A percentile compares a stretch with the other conserved stretches of the same genome.
phyloP scores from a whole-genome alignment of 495 filamentous ascomycete genomes.

The Penicillium atrosanguineum region DNA sequence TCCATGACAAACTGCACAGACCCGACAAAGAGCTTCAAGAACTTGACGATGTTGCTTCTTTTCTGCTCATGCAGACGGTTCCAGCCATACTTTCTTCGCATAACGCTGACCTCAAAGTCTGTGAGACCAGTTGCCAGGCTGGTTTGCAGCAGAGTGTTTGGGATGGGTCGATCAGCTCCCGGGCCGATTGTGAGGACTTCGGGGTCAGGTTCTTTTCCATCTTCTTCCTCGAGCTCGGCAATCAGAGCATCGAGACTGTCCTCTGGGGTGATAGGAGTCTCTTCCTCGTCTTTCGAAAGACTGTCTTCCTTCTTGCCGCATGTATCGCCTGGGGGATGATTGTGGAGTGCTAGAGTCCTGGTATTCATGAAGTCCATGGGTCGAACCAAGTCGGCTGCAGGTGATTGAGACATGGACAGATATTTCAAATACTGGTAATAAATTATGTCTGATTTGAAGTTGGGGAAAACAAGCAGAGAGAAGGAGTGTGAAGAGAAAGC shows the following conservation, averaged over 20 bases:
- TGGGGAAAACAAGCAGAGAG: neutral
- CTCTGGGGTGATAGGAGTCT: constrained; percentile 25
- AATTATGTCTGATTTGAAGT: neutral
- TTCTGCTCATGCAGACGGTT: constrained; percentile 92
- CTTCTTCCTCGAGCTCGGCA: constrained; percentile 75
- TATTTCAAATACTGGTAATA: neutral
- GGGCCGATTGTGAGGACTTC: constrained; percentile 47
- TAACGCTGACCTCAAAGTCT: constrained; percentile 58
- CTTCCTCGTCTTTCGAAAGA: neutral
- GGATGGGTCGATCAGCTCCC: constrained; percentile 44
- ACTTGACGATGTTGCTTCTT: constrained; percentile 79
- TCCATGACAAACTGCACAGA: constrained; percentile 96
- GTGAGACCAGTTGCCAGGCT: constrained; percentile 68
- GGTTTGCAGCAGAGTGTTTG: constrained; percentile 69
- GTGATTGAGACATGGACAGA: neutral
- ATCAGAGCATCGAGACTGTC: constrained; percentile 80
- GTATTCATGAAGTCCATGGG: neutral
- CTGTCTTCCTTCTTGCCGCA: constrained; percentile 4
- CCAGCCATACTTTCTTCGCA: constrained; percentile 74
- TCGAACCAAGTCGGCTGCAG: neutral
- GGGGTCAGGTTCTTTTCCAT: constrained; percentile 60
- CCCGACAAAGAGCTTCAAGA: constrained; percentile 80
- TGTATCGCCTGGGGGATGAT: neutral
- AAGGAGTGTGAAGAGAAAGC: neutral
- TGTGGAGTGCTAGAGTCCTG: constrained; percentile 2